Evolutionary conservation across 2,329 filamentous ascomycete species (phyloP).

Genomic region (Tolypocladium ovalisporum): DNA sequence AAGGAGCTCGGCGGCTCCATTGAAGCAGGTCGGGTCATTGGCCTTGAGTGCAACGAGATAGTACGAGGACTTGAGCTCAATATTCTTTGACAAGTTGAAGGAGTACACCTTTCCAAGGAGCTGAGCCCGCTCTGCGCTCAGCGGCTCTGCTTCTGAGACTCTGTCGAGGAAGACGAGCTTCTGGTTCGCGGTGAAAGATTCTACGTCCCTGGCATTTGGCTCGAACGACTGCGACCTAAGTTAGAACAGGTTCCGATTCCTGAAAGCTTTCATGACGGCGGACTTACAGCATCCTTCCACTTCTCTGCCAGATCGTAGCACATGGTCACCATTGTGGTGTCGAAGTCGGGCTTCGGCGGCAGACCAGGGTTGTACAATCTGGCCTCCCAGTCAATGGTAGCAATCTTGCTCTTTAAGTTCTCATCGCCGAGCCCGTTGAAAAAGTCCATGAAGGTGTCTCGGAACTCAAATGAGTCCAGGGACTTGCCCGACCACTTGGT

Average conservation of each 20-base stretch:
- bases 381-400: constrained; percentile 75
- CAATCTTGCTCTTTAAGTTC: constrained; percentile 51
- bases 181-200: constrained; percentile 73
- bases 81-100: constrained; percentile 65
- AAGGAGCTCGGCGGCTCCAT: constrained; percentile 62
- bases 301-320: constrained; percentile 75
- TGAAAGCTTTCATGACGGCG: constrained; percentile 13
- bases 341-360: constrained; percentile 83
- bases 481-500: constrained; percentile 74
- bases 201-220: constrained; percentile 58
- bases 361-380: constrained; percentile 84
- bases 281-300: constrained; percentile 55
- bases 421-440: constrained; percentile 58
- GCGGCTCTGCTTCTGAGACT: constrained; percentile 52
- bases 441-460: constrained; percentile 75
- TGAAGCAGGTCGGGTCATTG: constrained; percentile 56
- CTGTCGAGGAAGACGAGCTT: constrained; percentile 82
- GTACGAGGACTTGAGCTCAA: constrained; percentile 75
- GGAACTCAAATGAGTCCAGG: constrained; percentile 91
- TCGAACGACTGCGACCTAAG: constrained; percentile 38
- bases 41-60: constrained; percentile 69
- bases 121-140: constrained; percentile 55
- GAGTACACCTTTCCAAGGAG: constrained; percentile 66
- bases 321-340: constrained; percentile 75
- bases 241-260: constrained; percentile 3